phyloP scores from a whole-genome alignment of 2,329 filamentous ascomycete species.

The Alternaria novae-zelandiae region DNA sequence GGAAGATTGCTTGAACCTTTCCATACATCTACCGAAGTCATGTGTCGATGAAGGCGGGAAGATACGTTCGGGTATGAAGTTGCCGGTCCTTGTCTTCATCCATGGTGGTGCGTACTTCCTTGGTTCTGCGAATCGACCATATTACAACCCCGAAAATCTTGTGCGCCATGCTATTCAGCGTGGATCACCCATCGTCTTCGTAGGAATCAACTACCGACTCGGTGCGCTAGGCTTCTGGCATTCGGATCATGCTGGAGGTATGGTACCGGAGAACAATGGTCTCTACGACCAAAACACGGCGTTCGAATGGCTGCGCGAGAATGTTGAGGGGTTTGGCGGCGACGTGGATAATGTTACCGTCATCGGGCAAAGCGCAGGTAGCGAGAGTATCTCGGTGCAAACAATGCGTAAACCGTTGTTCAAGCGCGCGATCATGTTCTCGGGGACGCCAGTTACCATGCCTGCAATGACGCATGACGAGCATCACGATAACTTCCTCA shows the following conservation, averaged over 20 bases:
- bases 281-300: conserved; percentile 44
- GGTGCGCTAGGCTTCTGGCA: conserved; percentile 46
- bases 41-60: conserved; percentile 42
- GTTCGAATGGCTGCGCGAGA: conserved; percentile 43
- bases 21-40: conserved; percentile 45
- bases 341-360: conserved; percentile 21
- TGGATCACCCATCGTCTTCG: conserved; percentile 12
- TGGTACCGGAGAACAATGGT: conserved; percentile 35
- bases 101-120: conserved; percentile 59
- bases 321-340: conserved; percentile 47
- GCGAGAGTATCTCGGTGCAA: conserved; percentile 25
- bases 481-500: conserved; percentile 18
- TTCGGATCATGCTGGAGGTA: conserved; percentile 48
- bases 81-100: conserved; percentile 61
- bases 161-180: conserved; percentile 9
- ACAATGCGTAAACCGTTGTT: conserved; percentile 17
- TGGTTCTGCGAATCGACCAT: conserved; percentile 59
- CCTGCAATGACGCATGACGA: conserved; percentile 16
- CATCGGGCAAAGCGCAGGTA: conserved; percentile 39
- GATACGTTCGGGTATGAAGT: conserved; percentile 18
- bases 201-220: conserved; percentile 32
- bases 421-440: conserved; percentile 21
- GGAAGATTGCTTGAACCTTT: conserved; percentile 57
- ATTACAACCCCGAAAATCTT: conserved; percentile 52
- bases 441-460: conserved; percentile 22